Evolutionary conservation across 2,329 filamentous ascomycete species (phyloP).

Genomic region (Botrytis tulipae): DNA sequence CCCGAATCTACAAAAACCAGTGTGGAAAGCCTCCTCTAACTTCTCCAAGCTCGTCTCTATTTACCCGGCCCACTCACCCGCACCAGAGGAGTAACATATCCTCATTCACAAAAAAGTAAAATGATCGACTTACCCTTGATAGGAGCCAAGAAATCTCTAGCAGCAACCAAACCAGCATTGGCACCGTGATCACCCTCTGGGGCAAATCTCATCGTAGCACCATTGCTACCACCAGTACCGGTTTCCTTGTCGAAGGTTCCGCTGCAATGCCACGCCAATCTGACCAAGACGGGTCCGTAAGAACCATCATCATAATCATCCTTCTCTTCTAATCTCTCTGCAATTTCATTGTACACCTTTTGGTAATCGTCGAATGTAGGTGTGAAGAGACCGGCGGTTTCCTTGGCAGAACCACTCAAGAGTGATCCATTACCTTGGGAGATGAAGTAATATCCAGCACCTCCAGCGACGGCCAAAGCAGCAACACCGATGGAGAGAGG

Average conservation of each 20-base stretch:
- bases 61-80: background rate
- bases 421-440: slow-evolving; percentile 50
- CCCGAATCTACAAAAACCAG: background rate
- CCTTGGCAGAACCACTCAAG: slow-evolving; percentile 40
- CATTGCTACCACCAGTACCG: slow-evolving; percentile 88
- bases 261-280: slow-evolving; percentile 90
- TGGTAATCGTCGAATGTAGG: slow-evolving; percentile 89
- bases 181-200: slow-evolving; percentile 89
- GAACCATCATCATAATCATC: slow-evolving; percentile 96
- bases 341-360: slow-evolving; percentile 88
- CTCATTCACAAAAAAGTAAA: background rate
- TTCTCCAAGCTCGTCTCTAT: background rate
- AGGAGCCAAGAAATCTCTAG: slow-evolving; percentile 89
- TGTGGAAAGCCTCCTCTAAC: background rate
- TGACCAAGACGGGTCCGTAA: slow-evolving; percentile 87
- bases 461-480: slow-evolving; percentile 58
- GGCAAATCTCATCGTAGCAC: slow-evolving; percentile 93
- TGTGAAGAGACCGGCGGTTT: slow-evolving; percentile 56
- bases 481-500: slow-evolving; percentile 58
- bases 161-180: slow-evolving; percentile 83
- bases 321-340: slow-evolving; percentile 76
- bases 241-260: slow-evolving; percentile 91
- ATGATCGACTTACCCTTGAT: slow-evolving; percentile 64
- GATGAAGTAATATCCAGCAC: slow-evolving; percentile 66
- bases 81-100: background rate